Percentiles rank a stretch among this genome's conserved stretches.
These are phyloP conservation scores for Fusarium protoensiforme DNA, from an alignment of 2,329 filamentous ascomycete genomes.

Conservation along the genomic window DNA sequence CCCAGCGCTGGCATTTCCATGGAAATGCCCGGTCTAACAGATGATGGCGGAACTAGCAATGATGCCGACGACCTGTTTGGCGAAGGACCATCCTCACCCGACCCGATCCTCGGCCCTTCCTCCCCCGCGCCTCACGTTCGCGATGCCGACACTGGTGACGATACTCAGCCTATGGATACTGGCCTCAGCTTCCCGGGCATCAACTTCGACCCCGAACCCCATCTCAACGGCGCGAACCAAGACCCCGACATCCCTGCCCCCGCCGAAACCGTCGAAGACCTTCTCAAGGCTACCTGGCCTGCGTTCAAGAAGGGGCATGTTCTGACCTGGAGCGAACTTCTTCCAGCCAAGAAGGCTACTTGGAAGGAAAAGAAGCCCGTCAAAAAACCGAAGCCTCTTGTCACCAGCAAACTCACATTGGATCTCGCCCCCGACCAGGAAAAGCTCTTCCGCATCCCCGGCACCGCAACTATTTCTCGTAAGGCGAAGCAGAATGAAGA, in stretches of 20 bases:
- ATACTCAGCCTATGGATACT: constrained; percentile 46
- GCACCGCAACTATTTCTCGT: constrained; percentile 63
- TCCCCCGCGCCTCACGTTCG: constrained; percentile 58
- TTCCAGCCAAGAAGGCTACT: constrained; percentile 82
- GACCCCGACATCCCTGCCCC: constrained; percentile 74
- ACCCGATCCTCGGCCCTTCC: constrained; percentile 53
- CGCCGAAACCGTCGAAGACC: constrained; percentile 77
- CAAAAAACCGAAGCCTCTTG: constrained; percentile 83
- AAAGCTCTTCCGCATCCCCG: constrained; percentile 82
- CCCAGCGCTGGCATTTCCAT: constrained; percentile 53
- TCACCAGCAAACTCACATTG: constrained; percentile 88
- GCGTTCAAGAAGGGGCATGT: constrained; percentile 80
- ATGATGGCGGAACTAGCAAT: constrained; percentile 70
- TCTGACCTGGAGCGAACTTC: constrained; percentile 82
- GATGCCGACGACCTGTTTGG: constrained; percentile 77
- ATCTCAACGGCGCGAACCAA: constrained; percentile 62
- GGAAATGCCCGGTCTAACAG: constrained; percentile 65
- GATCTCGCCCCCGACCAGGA: constrained; percentile 90
- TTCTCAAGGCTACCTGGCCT: constrained; percentile 84
- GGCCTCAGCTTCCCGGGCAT: constrained; percentile 53
- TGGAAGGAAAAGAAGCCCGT: constrained; percentile 82
- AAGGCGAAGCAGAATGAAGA: constrained; percentile 68
- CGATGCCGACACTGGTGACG: constrained; percentile 52
- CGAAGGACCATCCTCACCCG: constrained; percentile 65
- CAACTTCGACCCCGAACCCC: constrained; percentile 61